Evolutionary conservation across 176 grass and related monocot genomes (phyloP).

Genomic region (Triticum monococcum): DNA sequence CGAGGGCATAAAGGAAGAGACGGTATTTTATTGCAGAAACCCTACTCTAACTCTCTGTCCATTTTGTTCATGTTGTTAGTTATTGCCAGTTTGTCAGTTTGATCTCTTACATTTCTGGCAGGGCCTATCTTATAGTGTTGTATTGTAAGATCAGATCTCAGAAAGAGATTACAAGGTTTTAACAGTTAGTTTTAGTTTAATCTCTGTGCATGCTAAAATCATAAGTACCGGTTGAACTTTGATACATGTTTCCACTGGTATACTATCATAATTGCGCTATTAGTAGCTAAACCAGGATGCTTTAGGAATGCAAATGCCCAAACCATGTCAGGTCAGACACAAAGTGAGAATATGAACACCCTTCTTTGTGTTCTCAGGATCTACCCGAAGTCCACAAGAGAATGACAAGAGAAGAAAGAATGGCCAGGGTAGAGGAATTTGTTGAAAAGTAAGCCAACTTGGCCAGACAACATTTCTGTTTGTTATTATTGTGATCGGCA

Average conservation of each 20-base stretch:
- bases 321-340: neutral
- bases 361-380: conserved; percentile 28
- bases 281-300: neutral
- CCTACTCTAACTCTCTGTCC: neutral
- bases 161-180: neutral
- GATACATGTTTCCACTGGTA: neutral
- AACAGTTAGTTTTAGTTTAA: neutral
- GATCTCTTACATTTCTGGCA: neutral
- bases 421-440: conserved; percentile 14
- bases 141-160: neutral
- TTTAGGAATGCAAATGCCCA: neutral
- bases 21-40: neutral
- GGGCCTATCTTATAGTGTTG: neutral
- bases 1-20: neutral
- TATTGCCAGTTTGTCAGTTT: neutral
- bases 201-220: neutral
- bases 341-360: neutral
- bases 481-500: neutral
- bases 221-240: neutral
- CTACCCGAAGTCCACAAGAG: conserved; percentile 17
- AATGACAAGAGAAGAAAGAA: conserved; percentile 39
- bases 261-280: neutral
- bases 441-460: conserved; percentile 21
- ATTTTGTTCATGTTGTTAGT: neutral
- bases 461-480: neutral